Percentiles rank a stretch among this genome's conserved stretches.
phyloP scores from a whole-genome alignment of 192 early-diverging fungal genomes.

The Linnemannia zychae region DNA sequence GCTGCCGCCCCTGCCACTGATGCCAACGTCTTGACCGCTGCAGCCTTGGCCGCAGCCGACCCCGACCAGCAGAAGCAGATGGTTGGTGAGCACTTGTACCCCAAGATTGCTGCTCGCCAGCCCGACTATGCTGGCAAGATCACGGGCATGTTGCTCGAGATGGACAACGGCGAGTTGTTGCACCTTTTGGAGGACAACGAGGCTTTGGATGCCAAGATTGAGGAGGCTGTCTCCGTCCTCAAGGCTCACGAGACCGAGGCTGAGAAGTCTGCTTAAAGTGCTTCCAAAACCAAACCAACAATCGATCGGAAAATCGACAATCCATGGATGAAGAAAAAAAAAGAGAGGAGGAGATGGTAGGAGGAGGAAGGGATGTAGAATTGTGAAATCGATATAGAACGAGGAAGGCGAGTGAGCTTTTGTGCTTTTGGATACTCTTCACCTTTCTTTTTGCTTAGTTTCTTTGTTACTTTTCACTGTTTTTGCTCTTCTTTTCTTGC shows the following conservation, averaged over 20 bases:
- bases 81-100: constrained; percentile 97
- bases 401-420: not conserved
- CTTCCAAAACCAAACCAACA: not conserved
- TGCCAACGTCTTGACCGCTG: constrained; percentile 73
- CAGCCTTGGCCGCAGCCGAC: constrained; percentile 82
- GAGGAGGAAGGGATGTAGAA: not conserved
- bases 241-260: constrained; percentile 50
- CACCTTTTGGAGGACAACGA: constrained; percentile 87
- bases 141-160: constrained; percentile 99
- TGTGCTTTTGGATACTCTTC: not conserved
- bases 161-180: constrained; percentile 96
- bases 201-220: constrained; percentile 60
- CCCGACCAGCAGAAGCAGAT: constrained; percentile 95
- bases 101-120: constrained; percentile 80
- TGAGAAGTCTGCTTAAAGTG: constrained; percentile 39
- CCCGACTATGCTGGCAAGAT: constrained; percentile 93
- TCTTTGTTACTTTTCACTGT: not conserved
- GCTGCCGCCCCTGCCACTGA: constrained; percentile 49
- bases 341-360: not conserved
- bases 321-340: constrained; percentile 9
- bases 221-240: constrained; percentile 51
- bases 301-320: constrained; percentile 4
- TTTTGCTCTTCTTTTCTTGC: not conserved
- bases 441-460: not conserved
- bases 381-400: not conserved